Evolutionary conservation across 176 grass and related monocot genomes (phyloP).

Genomic region (Miscanthus lutarioriparius): DNA sequence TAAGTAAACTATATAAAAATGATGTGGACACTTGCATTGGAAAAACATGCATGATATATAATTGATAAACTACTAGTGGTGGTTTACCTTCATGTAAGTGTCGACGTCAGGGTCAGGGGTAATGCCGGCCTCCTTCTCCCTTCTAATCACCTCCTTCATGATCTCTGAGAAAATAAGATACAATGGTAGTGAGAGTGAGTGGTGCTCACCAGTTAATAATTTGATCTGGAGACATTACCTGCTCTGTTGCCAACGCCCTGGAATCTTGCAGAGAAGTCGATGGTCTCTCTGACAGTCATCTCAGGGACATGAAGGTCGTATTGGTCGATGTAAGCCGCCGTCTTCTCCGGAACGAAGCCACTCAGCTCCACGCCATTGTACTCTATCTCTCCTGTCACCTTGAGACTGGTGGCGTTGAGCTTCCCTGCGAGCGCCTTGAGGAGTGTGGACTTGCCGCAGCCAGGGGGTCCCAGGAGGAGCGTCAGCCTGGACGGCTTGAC

Average conservation of each 20-base stretch:
- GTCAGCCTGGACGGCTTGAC: conserved; percentile 63
- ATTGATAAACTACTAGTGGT: not conserved
- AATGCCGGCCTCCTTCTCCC: conserved; percentile 57
- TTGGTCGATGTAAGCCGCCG: conserved; percentile 68
- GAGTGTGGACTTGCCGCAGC: conserved; percentile 82
- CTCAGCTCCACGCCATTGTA: conserved; percentile 59
- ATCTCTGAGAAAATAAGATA: conserved; percentile 8
- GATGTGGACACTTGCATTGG: too few relatives aligned
- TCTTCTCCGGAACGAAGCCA: conserved; percentile 69
- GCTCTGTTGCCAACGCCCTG: conserved; percentile 39
- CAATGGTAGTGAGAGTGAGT: too few relatives aligned
- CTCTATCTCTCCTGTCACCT: conserved; percentile 53
- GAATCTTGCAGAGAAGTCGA: conserved; percentile 77
- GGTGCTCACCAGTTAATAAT: too few relatives aligned
- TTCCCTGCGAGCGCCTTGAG: conserved; percentile 69
- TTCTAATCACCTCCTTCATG: conserved; percentile 73
- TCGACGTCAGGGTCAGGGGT: conserved; percentile 61
- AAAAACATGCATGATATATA: not conserved
- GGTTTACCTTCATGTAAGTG: conserved; percentile 68
- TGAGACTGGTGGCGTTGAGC: conserved; percentile 50
- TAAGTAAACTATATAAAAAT: not conserved
- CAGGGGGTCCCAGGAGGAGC: conserved; percentile 76
- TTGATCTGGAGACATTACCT: not conserved
- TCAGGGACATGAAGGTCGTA: conserved; percentile 67
- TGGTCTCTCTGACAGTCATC: conserved; percentile 73